Evolutionary conservation across 768 basidiomycete genomes (phyloP).

Genomic region (Phallus indusiatus): DNA sequence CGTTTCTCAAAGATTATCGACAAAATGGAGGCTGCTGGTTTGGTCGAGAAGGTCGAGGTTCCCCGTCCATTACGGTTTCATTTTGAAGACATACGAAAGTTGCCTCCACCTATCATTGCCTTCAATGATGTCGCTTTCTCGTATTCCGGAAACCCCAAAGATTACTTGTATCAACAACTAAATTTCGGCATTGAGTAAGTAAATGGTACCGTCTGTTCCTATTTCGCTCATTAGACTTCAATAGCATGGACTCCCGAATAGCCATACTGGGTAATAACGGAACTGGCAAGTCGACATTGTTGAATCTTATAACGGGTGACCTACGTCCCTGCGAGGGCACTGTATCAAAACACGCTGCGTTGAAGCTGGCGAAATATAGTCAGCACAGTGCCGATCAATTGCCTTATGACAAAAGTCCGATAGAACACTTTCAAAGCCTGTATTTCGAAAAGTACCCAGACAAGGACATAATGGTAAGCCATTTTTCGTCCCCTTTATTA

Average conservation of each 20-base stretch:
- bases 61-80: constrained; percentile 77
- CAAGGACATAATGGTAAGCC: constrained; percentile 64
- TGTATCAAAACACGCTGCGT: constrained; percentile 74
- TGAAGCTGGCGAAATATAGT: constrained; percentile 97
- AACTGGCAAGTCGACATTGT: constrained; percentile 86
- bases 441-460: constrained; percentile 85
- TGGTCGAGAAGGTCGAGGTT: constrained; percentile 83
- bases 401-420: constrained; percentile 81
- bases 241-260: constrained; percentile 86
- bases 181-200: constrained; percentile 97
- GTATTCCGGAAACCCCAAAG: constrained; percentile 82
- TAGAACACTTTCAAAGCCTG: constrained; percentile 86
- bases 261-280: constrained; percentile 97
- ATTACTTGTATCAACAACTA: constrained; percentile 80
- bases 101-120: constrained; percentile 96
- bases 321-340: constrained; percentile 80
- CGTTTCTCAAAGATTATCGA: constrained; percentile 64
- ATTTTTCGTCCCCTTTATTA: background rate
- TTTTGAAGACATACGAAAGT: constrained; percentile 89
- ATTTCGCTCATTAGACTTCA: background rate
- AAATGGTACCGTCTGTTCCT: background rate
- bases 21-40: constrained; percentile 99
- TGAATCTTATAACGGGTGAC: constrained; percentile 78
- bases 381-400: constrained; percentile 99
- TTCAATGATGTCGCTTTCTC: constrained; percentile 93